Percentiles rank a stretch among this genome's conserved stretches.
These are phyloP conservation scores for Trypanosoma boissoni DNA, from an alignment of 208 protist species.

Conservation along the genomic window DNA sequence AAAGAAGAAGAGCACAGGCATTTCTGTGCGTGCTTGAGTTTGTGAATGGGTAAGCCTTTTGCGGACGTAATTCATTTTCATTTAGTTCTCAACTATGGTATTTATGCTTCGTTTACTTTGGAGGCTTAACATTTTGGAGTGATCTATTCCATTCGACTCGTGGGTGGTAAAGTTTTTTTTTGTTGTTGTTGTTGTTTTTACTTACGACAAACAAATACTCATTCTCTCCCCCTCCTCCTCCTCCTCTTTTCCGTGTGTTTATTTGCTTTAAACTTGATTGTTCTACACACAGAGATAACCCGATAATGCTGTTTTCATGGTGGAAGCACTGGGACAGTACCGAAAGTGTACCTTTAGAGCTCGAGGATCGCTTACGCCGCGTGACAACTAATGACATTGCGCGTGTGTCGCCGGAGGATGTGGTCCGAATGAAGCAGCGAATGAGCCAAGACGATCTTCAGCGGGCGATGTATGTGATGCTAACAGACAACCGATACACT, in stretches of 20 bases:
- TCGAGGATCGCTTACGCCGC: conserved; percentile 50
- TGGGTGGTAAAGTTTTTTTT: too few relatives aligned
- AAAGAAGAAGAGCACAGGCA: too few relatives aligned
- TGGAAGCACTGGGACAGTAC: too few relatives aligned
- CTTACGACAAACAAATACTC: neutral
- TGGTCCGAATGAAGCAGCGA: conserved; percentile 31
- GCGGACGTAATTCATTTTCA: too few relatives aligned
- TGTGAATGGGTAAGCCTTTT: too few relatives aligned
- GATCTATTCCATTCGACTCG: too few relatives aligned
- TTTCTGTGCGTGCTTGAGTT: too few relatives aligned
- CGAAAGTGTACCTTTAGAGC: too few relatives aligned
- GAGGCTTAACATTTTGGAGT: too few relatives aligned
- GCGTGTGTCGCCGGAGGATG: conserved; percentile 47
- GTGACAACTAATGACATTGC: conserved; percentile 52
- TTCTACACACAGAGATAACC: neutral
- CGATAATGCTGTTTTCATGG: neutral
- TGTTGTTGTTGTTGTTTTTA: neutral
- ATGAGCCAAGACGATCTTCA: conserved; percentile 41
- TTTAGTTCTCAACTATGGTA: too few relatives aligned
- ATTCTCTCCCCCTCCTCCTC: neutral
- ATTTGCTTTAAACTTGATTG: neutral
- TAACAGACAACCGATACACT: conserved; percentile 65
- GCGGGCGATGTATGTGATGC: conserved; percentile 44
- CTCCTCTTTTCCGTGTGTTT: neutral
- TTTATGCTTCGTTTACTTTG: too few relatives aligned